Evolutionary conservation across 2,329 filamentous ascomycete species (phyloP), one percentile per base, ranked within the genome.

Genomic region (Epichloe festucae): DNA sequence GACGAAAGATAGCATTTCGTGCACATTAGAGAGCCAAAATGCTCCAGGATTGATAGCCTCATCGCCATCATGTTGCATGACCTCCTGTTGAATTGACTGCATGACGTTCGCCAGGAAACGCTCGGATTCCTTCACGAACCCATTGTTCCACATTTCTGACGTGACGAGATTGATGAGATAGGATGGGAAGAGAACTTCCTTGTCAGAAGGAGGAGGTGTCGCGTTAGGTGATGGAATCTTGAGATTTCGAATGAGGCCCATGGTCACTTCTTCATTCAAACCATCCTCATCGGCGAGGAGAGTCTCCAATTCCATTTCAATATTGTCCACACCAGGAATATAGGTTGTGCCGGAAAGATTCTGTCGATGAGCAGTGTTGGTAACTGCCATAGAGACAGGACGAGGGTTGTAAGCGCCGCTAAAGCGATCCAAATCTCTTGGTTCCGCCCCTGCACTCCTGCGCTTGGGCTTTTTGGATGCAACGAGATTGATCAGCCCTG

Each of bases 141-240:
- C 93, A 62, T 98, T 98, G 75, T 98, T 98, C 93, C 93, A 98
- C 93, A 98, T 98, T 73, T 98, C 93, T 15, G 90, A 97, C 12
- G 93, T 98, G 57, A 98, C 93, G 55, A 98, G 78, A 70, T 98
- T 98, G 75, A 98, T 98, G 61, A 98, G 83, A 68, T 97, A 98
- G 10, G 93, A 91, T 36, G 93, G 93, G 84, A 98, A 98, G 49
- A 98, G 77, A 21, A 98, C 91, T 68, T 98, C 93, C 74, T 98
- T 98, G 71, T 98, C 93, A 17, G 89, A 95, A 11, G 93, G 91
- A 50, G 90, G 85, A 19, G 91, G 90, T 50, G 81, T 91, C 36
- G 87, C 84, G 64, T 83, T 87, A 45, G 93, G 91, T 11, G 85
- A 83, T 19, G 93, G 93, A 56, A 98, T 97, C 78, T 95, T 96